These are phyloP conservation scores for Suillus subluteus DNA, from an alignment of 768 basidiomycete species.

Conservation along the genomic window DNA sequence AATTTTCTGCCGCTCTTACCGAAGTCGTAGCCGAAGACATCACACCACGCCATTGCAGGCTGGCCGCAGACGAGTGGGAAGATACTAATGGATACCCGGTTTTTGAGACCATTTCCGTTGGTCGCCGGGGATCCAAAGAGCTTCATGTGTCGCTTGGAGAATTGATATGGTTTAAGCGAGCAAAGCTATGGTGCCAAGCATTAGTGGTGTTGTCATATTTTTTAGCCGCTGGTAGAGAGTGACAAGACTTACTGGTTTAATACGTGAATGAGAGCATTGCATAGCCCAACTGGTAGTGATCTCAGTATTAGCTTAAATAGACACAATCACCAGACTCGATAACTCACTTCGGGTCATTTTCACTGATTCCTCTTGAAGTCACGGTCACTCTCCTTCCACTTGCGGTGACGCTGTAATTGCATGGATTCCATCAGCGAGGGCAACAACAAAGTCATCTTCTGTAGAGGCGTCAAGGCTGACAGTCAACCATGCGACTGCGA, in stretches of 20 bases:
- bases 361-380: not conserved
- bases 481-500: not conserved
- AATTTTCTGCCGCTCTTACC: conserved; percentile 10
- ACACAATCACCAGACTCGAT: not conserved
- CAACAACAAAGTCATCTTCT: not conserved
- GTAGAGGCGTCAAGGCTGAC: not conserved
- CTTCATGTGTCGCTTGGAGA: conserved; percentile 7
- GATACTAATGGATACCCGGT: conserved; percentile 13
- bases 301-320: not conserved
- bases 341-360: not conserved
- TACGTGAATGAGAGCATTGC: no score
- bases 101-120: conserved; percentile 16
- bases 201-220: not conserved
- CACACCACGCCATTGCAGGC: conserved; percentile 17
- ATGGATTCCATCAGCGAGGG: not conserved
- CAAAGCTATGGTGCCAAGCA: conserved; percentile 21
- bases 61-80: conserved; percentile 22
- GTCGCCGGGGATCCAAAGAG: not conserved
- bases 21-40: not conserved
- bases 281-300: conserved; percentile 19
- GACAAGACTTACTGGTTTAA: no score
- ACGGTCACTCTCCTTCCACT: not conserved
- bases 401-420: not conserved
- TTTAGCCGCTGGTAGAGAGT: not conserved
- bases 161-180: conserved; percentile 15